Conservation (phyloP, 108 stramenopile species). For the Seminavis robusta region DNA sequence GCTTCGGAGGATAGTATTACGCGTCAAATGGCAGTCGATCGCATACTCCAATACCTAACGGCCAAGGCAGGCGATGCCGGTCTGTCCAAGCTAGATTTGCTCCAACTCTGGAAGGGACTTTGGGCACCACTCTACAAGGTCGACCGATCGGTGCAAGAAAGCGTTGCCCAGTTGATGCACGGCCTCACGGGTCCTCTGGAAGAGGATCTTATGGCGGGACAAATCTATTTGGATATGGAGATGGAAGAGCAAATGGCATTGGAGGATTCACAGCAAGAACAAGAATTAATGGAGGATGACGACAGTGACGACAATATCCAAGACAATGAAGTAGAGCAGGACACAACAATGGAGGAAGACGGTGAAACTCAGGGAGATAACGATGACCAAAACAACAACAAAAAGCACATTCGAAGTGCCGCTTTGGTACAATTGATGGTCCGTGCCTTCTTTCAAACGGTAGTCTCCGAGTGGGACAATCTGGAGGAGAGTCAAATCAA, state of each 20-base stretch:
- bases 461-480: slow-evolving; percentile 85
- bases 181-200: slow-evolving; percentile 78
- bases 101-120: slow-evolving; percentile 92
- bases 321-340: not conserved
- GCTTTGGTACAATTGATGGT: slow-evolving; percentile 80
- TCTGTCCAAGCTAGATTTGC: slow-evolving; percentile 77
- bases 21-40: too few relatives aligned
- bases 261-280: not conserved
- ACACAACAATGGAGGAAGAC: not conserved
- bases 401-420: slow-evolving; percentile 87
- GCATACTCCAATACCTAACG: too few relatives aligned
- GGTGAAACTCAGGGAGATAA: not conserved
- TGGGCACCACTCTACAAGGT: slow-evolving; percentile 92
- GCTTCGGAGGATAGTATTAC: too few relatives aligned
- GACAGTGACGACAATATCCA: slow-evolving; percentile 11
- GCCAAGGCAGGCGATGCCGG: too few relatives aligned
- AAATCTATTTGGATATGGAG: slow-evolving; percentile 70
- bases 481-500: slow-evolving; percentile 92
- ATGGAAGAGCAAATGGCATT: too few relatives aligned
- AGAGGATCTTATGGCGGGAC: slow-evolving; percentile 84
- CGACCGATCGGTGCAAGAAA: slow-evolving; percentile 87
- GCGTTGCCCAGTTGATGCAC: slow-evolving; percentile 67
- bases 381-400: too few relatives aligned
- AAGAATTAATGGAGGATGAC: slow-evolving; percentile 3
- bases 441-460: slow-evolving; percentile 79